Base-by-base conservation (phyloP, 2,329 filamentous ascomycete genomes). In the Hyphodiscus sp. region DNA sequence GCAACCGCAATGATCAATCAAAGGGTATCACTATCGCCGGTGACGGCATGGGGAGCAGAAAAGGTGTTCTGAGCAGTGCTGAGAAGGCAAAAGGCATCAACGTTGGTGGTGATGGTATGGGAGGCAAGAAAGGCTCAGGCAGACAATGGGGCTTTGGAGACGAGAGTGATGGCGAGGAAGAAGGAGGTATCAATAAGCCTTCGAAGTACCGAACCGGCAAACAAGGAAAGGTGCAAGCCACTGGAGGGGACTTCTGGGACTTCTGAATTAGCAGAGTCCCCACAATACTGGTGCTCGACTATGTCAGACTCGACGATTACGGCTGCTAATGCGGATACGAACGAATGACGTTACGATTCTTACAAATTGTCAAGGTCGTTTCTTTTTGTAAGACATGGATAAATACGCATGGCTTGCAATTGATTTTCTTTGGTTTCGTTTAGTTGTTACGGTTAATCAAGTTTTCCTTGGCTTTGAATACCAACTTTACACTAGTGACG, bases 11-110 rank as follows among this genome's bases (percentile, higher is more conserved):
- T 26, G 23, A 26, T 26, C 23, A 26, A 8, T 26, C 23, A 7
- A 55, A 58, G 45, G 65, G 65, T 16, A 66, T 66, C 44, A 60
- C 51, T 7, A 59, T 58, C 43, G 60, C 55, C 2, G 82, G 82
- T 41, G 80, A 86, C 61, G 85, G 85, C 50, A 87, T 87, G 83
- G 84, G 84, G 45, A 79, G 80, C 42, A 73, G 74, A 57, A 80
- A 76, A 67, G 79, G 76, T 45, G 57, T 13, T 73, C 79, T 51
- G 69, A 75, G 62, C 52, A 50, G 1, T n/a, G 50, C 50, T 47
- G 48, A 30, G 2, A 11, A 43, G 11, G 41, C 50, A 3, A 54
- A 75, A 26, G 70, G 68, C 23, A 67, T 72, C 43, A 71, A 75
- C 2, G 67, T 78, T 15, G 65, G 68, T 19, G 65, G 63, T n/a